These are phyloP conservation scores for Colletotrichum shisoi DNA, from an alignment of 2,329 filamentous ascomycete genomes.

Conservation along the genomic window DNA sequence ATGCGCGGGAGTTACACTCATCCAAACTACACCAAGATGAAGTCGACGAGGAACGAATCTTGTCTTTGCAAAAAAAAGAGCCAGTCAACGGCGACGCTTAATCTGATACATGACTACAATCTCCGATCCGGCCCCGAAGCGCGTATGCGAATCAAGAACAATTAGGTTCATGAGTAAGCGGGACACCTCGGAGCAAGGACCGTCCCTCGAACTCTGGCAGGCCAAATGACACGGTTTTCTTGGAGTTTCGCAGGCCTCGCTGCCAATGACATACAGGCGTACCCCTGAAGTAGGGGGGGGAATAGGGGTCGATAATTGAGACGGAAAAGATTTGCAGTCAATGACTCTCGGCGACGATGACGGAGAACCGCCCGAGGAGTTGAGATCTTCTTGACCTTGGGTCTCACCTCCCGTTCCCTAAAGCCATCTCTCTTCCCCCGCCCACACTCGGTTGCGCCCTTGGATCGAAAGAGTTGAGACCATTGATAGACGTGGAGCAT, in stretches of 20 bases:
- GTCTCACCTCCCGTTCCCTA: neutral
- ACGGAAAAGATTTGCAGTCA: conserved; percentile 22
- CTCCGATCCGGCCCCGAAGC: neutral
- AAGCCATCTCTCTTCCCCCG: neutral
- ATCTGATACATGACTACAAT: neutral
- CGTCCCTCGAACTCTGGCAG: conserved; percentile 16
- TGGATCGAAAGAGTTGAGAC: neutral
- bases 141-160: neutral
- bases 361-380: neutral
- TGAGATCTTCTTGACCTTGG: neutral
- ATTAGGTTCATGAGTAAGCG: conserved; percentile 31
- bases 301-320: conserved; percentile 33
- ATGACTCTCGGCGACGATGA: conserved; percentile 27
- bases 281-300: conserved; percentile 14
- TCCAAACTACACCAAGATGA: no score
- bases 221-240: conserved; percentile 28
- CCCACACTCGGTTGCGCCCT: conserved; percentile 9
- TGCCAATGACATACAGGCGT: conserved; percentile 31
- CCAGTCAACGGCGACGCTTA: no score
- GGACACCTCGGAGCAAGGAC: conserved; percentile 19
- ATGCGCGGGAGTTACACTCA: no score
- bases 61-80: no score
- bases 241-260: neutral
- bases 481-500: neutral
- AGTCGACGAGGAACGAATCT: no score